Base-by-base conservation (phyloP, 768 basidiomycete genomes). In the Rhodotorula babjevae region DNA sequence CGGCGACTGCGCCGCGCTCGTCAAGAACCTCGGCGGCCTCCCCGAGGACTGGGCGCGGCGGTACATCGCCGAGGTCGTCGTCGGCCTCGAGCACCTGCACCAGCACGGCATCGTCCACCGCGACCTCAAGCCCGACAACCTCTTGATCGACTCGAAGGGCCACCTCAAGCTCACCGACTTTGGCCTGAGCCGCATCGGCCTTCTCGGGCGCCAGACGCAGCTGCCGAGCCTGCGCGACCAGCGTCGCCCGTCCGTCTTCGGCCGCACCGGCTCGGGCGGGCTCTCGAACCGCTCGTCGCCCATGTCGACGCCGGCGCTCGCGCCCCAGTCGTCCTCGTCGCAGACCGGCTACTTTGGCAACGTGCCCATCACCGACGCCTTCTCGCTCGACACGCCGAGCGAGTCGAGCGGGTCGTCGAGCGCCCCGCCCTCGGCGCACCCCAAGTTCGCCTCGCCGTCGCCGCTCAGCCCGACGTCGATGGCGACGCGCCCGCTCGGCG, bases 131-230 rank as follows among this genome's bases (percentile, higher is more conserved):
- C 96, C 96, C 23, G 96, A 99, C 82, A 99, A 99, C 79, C 83
- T 99, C 53, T 89, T 99, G 52, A 98, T 99, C 78, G 95, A 99
- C 81, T 87, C 91, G 61, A 89, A 93, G 77, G 96, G 96, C 27
- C 96, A 99, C 81, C 84, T 99, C 78, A 98, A 98, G 82, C 86
- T 99, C 49, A 99, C 96, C 36, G 96, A 99, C 82, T 99, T 99
- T 80, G 96, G 96, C 67, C 83, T 99, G 25, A 96, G 93, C 72
- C 86, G 92, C 78, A 97, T 97, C 78, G 96, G 96, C 87, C 85
- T 99, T n/a, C 85, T 99, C 44, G 94, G 95, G 62, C 91, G 96
- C 76, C 96, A 99, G 80, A 94, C 93, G 1, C 67, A 69, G 50
- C 64, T 76, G 14, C 72, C 72, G 12, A 65, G 63, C 46, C 9